phyloP scores from a whole-genome alignment of 805 yeast species.

The Priceomyces fermenticarens region DNA sequence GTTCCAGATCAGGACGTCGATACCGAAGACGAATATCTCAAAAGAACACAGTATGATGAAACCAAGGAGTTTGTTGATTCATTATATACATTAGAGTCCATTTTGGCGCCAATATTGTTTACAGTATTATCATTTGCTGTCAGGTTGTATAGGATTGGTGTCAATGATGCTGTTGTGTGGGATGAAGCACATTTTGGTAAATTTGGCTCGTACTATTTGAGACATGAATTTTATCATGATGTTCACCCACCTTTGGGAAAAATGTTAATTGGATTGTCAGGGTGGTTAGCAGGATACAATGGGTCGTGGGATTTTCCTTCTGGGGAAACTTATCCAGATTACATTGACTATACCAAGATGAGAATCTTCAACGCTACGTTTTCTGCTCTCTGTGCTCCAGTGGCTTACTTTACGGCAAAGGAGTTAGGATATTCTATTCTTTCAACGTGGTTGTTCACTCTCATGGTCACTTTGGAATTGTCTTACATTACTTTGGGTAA shows the following conservation, averaged over 20 bases:
- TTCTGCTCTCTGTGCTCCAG: conserved; percentile 63
- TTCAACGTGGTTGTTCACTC: conserved; percentile 58
- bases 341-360: conserved; percentile 60
- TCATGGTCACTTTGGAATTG: conserved; percentile 65
- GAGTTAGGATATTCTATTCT: conserved; percentile 49
- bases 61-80: conserved; percentile 27
- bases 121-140: conserved; percentile 67
- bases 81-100: conserved; percentile 30
- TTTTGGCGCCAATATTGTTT: conserved; percentile 57
- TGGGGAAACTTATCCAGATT: conserved; percentile 62
- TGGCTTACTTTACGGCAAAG: conserved; percentile 68
- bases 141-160: conserved; percentile 58
- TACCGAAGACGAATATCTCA: conserved; percentile 15
- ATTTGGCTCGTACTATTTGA: conserved; percentile 76
- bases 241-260: conserved; percentile 89
- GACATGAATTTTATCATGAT: conserved; percentile 79
- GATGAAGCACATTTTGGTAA: conserved; percentile 91
- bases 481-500: conserved; percentile 68
- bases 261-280: conserved; percentile 74
- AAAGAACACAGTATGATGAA: conserved; percentile 22
- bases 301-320: conserved; percentile 73
- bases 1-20: conserved; percentile 8
- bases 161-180: conserved; percentile 68
- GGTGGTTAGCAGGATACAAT: conserved; percentile 78
- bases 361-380: conserved; percentile 69